A percentile compares a stretch with the other conserved stretches of the same genome.
phyloP scores from a whole-genome alignment of 2,329 filamentous ascomycete species.

The Exophiala xenobiotica region DNA sequence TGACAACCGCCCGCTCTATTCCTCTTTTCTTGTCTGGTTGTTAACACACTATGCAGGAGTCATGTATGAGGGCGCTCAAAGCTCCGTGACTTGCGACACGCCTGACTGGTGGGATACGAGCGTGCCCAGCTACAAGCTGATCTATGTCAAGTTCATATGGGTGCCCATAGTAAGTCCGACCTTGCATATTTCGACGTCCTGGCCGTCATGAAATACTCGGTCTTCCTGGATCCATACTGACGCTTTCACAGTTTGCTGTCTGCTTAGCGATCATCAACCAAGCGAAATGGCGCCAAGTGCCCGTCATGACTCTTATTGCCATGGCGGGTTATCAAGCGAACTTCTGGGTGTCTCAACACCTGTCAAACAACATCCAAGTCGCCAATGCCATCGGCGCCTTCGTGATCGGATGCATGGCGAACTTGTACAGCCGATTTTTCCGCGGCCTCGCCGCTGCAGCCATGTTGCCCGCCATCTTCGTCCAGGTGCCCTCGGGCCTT shows the following conservation, averaged over 20 bases:
- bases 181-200: neutral
- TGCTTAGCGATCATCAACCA: slow-evolving; percentile 78
- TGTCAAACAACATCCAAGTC: slow-evolving; percentile 69
- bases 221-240: neutral
- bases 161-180: slow-evolving; percentile 49
- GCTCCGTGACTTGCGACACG: slow-evolving; percentile 11
- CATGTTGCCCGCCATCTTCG: slow-evolving; percentile 83
- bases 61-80: slow-evolving; percentile 13
- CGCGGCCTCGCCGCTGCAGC: slow-evolving; percentile 80
- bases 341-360: slow-evolving; percentile 66
- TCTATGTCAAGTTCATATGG: slow-evolving; percentile 61
- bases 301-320: slow-evolving; percentile 72
- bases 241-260: slow-evolving; percentile 58
- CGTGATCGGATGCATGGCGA: slow-evolving; percentile 72
- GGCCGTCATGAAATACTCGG: too few species aligned
- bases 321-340: slow-evolving; percentile 73
- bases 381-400: slow-evolving; percentile 76
- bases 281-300: slow-evolving; percentile 74
- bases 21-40: too few species aligned
- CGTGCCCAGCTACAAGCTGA: slow-evolving; percentile 26
- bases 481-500: slow-evolving; percentile 61
- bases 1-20: too few species aligned
- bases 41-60: neutral
- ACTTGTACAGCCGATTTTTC: slow-evolving; percentile 68
- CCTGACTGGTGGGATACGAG: slow-evolving; percentile 10